Percentiles rank a stretch among this genome's conserved stretches.
Conservation (phyloP, 2,329 filamentous ascomycete genomes). For the Hysterium pulicare region DNA sequence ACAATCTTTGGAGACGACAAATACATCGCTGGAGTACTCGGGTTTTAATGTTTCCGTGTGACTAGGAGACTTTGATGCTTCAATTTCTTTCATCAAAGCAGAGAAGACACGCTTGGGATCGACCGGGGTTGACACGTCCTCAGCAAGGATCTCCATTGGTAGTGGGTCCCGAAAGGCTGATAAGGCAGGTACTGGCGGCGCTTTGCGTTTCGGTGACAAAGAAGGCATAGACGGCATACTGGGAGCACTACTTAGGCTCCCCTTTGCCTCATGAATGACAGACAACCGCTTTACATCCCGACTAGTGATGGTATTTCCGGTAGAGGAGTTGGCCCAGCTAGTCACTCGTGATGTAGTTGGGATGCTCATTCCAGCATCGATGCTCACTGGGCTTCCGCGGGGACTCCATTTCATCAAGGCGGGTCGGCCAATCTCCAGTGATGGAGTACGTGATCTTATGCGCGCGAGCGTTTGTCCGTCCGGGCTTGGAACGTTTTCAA, state of each 20-base stretch:
- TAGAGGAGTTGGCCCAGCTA: slow-evolving; percentile 67
- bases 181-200: slow-evolving; percentile 17
- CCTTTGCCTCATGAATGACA: slow-evolving; percentile 57
- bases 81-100: slow-evolving; percentile 34
- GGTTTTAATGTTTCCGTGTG: not conserved
- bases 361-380: slow-evolving; percentile 49
- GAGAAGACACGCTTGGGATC: slow-evolving; percentile 36
- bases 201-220: slow-evolving; percentile 16
- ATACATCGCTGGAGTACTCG: slow-evolving; percentile 24
- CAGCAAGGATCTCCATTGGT: slow-evolving; percentile 24
- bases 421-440: slow-evolving; percentile 15
- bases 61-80: slow-evolving; percentile 12
- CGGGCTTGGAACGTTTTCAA: slow-evolving; percentile 34
- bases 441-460: slow-evolving; percentile 22
- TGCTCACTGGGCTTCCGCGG: slow-evolving; percentile 20
- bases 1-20: slow-evolving; percentile 20
- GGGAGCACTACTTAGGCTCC: slow-evolving; percentile 29
- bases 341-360: slow-evolving; percentile 55
- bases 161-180: slow-evolving; percentile 31
- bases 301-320: slow-evolving; percentile 52
- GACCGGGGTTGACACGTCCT: slow-evolving; percentile 22
- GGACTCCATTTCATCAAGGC: slow-evolving; percentile 16
- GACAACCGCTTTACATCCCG: slow-evolving; percentile 58
- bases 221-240: slow-evolving; percentile 4
- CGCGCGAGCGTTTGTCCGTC: slow-evolving; percentile 48